Base-by-base conservation (phyloP, 2,329 filamentous ascomycete species). In the Metarhizium anisopliae region DNA sequence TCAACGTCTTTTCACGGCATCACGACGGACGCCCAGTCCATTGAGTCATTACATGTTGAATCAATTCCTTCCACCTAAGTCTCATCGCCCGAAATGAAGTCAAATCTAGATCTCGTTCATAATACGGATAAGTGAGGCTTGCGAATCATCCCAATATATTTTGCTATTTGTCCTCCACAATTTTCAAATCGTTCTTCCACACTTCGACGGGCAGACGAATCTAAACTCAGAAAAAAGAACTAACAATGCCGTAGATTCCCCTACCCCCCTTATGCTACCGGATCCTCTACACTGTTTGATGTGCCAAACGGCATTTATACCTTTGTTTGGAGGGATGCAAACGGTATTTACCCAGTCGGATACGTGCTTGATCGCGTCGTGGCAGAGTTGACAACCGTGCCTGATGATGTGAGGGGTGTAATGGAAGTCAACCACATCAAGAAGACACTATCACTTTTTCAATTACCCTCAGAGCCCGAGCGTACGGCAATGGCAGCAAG, bases 261-360 rank as follows among this genome's bases (percentile, higher is more conserved):
- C 1, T 90, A 95, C 71, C 78, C 80, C 55, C 77, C 86, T 53
- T 75, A 85, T 55, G 74, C 85, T 60, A 77, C 86, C 55, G 76
- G 85, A 55, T 75, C 85, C 60, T 78, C 82, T 10, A 68, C 75
- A 52, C 83, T 86, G 68, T 72, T 78, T 49, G 69, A 74, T 47
- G 72, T 81, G 59, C 71, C 82, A 57, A 80, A 84, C 64, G 77
- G 75, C 30, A 78, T 95, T 59, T 89, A 85, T 66, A 84, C 89
- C 16, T 73, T 87, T 13, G 72, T 84, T 10, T 85, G 82, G 74
- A 73, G 83, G 58, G 80, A 86, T 57, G 78, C 77, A 14, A 72
- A 87, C 6, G 87, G 86, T 18, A 80, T 77, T 1, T 80, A 80
- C 13, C 79, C 81, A 2, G 80, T 92, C 32, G 87, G 86, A 49